Evolutionary conservation across 805 yeast species (phyloP).

Genomic region (Pichia nanzhaoensis): DNA sequence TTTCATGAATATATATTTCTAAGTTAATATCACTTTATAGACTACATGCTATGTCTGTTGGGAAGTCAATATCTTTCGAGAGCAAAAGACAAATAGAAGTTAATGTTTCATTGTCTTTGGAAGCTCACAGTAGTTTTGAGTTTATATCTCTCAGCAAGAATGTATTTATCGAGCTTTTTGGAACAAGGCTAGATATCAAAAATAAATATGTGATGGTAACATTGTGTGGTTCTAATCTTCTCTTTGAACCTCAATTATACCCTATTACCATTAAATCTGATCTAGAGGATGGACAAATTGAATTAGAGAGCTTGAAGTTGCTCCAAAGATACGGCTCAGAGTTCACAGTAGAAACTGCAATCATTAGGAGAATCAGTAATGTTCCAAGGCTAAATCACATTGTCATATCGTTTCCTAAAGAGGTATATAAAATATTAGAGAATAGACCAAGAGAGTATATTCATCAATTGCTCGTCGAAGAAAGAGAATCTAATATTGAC

Average conservation of each 20-base stretch:
- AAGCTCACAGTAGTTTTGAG: constrained; percentile 17
- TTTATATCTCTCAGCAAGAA: constrained; percentile 17
- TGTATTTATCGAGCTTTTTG: constrained; percentile 14
- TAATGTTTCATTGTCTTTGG: constrained; percentile 17
- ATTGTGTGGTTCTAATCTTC: constrained; percentile 22
- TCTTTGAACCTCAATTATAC: constrained; percentile 29
- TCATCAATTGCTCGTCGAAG: constrained; percentile 30
- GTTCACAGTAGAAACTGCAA: constrained; percentile 37
- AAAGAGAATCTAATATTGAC: constrained; percentile 23
- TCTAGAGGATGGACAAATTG: constrained; percentile 27
- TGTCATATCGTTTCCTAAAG: constrained; percentile 39
- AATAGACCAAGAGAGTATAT: constrained; percentile 31
- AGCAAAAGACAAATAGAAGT: constrained; percentile 1
- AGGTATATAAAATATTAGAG: constrained; percentile 40
- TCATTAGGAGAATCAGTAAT: constrained; percentile 31
- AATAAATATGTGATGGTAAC: constrained; percentile 17
- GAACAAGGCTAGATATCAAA: constrained; percentile 4
- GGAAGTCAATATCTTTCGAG: too few species aligned
- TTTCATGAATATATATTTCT: neutral
- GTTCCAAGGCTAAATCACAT: constrained; percentile 29
- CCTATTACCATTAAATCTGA: constrained; percentile 28
- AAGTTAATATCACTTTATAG: too few species aligned
- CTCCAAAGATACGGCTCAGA: constrained; percentile 31
- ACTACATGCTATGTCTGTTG: too few species aligned
- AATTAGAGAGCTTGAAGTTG: constrained; percentile 34